Percentiles rank a stretch among this genome's conserved stretches.
Conservation (phyloP, 495 filamentous ascomycete genomes). For the Neurospora sp. region DNA sequence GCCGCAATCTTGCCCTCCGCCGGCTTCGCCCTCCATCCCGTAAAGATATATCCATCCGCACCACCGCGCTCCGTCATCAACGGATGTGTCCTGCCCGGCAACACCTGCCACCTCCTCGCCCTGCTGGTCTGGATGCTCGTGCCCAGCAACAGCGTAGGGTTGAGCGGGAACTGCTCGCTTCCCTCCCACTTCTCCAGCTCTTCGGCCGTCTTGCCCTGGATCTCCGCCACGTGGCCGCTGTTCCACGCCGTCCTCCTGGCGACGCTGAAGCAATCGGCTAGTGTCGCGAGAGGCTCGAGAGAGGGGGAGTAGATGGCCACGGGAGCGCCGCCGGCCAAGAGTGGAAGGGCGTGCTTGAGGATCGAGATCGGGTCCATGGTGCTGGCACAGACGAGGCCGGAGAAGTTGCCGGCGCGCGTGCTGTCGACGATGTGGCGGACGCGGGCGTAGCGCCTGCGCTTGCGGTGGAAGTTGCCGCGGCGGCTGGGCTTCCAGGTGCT, state of each 20-base stretch:
- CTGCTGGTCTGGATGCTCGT: slow-evolving; percentile 69
- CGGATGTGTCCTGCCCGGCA: slow-evolving; percentile 88
- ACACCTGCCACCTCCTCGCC: slow-evolving; percentile 73
- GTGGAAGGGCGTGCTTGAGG: slow-evolving; percentile 59
- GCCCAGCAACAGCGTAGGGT: slow-evolving; percentile 72
- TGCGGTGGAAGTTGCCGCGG: slow-evolving; percentile 70
- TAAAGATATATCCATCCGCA: slow-evolving; percentile 84
- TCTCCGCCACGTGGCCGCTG: slow-evolving; percentile 26
- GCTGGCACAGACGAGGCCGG: slow-evolving; percentile 71
- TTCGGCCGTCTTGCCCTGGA: slow-evolving; percentile 22
- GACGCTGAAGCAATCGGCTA: slow-evolving; percentile 74
- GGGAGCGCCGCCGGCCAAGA: slow-evolving; percentile 72
- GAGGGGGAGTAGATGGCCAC: slow-evolving; percentile 76
- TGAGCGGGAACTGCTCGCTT: slow-evolving; percentile 64
- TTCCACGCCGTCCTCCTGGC: slow-evolving; percentile 63
- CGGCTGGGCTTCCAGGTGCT: slow-evolving; percentile 63
- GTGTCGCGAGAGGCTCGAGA: slow-evolving; percentile 61
- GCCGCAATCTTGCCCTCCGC: slow-evolving; percentile 69
- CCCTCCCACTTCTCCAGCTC: slow-evolving; percentile 41
- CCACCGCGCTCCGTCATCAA: slow-evolving; percentile 83
- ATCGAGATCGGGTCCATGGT: slow-evolving; percentile 71
- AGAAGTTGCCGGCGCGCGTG: slow-evolving; percentile 64
- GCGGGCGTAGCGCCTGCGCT: slow-evolving; percentile 69
- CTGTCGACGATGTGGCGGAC: slow-evolving; percentile 57
- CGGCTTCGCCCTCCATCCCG: slow-evolving; percentile 69